Evolutionary conservation across 768 basidiomycete species (phyloP).

Genomic region (Agaricus sinodeliciosus): DNA sequence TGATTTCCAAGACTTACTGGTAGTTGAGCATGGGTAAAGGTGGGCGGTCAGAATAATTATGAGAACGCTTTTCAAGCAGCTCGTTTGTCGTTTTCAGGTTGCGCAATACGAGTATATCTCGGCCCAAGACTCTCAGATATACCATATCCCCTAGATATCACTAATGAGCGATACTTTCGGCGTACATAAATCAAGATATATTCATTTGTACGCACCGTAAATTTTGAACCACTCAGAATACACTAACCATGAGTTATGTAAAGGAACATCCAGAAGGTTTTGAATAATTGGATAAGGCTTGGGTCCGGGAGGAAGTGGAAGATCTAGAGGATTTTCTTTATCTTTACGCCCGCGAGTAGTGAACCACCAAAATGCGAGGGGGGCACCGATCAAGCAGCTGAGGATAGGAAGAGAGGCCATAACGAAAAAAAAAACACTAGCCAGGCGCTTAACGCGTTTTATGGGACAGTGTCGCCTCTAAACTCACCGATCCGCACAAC

Average conservation of each 20-base stretch:
- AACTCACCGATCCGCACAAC: no score
- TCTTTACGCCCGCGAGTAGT: not conserved
- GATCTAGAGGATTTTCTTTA: not conserved
- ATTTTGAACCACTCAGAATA: constrained; percentile 14
- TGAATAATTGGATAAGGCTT: constrained; percentile 18
- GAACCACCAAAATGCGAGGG: not conserved
- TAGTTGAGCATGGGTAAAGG: constrained; percentile 17
- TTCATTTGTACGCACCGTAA: constrained; percentile 11
- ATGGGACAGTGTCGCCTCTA: no score
- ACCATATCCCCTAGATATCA: constrained; percentile 13
- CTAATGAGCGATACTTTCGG: not conserved
- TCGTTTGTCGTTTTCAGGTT: constrained; percentile 6
- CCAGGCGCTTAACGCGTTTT: not conserved
- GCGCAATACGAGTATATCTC: constrained; percentile 8
- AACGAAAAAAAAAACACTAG: not conserved
- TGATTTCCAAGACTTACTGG: constrained; percentile 9
- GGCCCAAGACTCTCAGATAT: constrained; percentile 13
- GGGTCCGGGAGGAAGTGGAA: constrained; percentile 22
- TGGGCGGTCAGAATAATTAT: constrained; percentile 20
- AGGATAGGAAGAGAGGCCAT: not conserved
- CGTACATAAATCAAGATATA: not conserved
- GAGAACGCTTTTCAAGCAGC: constrained; percentile 11
- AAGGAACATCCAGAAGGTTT: constrained; percentile 19
- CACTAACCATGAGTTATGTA: constrained; percentile 12
- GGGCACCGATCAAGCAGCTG: not conserved